phyloP scores from a whole-genome alignment of 345 rosid genomes.

The Citropsis articulata region DNA sequence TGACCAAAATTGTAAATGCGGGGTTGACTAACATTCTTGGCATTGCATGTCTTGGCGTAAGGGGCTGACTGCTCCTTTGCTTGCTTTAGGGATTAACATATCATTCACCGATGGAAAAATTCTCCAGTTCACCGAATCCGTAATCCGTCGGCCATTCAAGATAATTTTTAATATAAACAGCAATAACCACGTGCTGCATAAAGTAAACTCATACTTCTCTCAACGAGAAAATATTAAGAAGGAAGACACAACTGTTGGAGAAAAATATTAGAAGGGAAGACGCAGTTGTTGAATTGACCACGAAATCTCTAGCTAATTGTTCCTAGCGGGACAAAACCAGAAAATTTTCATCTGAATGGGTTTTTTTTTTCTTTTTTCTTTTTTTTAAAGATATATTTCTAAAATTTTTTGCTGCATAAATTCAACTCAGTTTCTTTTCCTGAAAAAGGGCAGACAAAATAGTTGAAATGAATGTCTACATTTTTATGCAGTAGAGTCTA shows the following conservation, averaged over 20 bases:
- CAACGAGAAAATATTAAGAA: not conserved
- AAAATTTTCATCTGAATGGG: too few relatives aligned
- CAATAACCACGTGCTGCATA: not conserved
- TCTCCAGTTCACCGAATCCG: not conserved
- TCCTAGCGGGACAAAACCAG: too few relatives aligned
- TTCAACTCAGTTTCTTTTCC: too few relatives aligned
- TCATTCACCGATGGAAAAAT: not conserved
- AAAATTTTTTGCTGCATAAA: too few relatives aligned
- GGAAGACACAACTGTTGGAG: not conserved
- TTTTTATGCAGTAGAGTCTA: too few relatives aligned
- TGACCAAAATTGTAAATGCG: too few relatives aligned
- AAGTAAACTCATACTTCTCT: not conserved
- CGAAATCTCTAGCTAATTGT: not conserved
- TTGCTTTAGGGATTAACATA: not conserved
- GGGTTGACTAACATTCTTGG: too few relatives aligned
- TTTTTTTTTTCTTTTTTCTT: too few relatives aligned
- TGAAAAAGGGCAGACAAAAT: not conserved
- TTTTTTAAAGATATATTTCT: too few relatives aligned
- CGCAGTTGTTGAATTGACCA: not conserved
- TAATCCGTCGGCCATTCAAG: not conserved
- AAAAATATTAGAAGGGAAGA: not conserved
- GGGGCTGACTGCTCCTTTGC: not conserved
- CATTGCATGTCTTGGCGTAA: too few relatives aligned
- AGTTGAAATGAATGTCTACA: not conserved
- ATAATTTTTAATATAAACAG: not conserved